Evolutionary conservation across 176 grass and related monocot genomes (phyloP).

Genomic region (Metroxylon sagu): DNA sequence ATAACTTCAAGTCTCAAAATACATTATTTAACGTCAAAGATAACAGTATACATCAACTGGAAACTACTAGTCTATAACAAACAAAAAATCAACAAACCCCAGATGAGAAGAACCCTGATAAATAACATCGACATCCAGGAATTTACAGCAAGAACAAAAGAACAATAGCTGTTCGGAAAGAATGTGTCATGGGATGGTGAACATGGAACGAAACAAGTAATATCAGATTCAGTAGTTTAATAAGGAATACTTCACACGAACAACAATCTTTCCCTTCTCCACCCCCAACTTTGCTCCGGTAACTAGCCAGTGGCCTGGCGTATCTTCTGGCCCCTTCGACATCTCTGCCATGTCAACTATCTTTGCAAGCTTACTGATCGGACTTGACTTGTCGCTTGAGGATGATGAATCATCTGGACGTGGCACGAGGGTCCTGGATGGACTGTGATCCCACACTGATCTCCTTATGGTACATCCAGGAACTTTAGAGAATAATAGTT

Average conservation of each 20-base stretch:
- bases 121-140: constrained; percentile 17
- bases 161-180: constrained; percentile 41
- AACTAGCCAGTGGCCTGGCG: constrained; percentile 88
- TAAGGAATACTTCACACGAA: constrained; percentile 94
- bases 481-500: constrained; percentile 86
- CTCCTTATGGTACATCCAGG: constrained; percentile 97
- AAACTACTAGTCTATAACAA: too few species aligned
- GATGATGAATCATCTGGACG: constrained; percentile 61
- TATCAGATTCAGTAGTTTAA: constrained; percentile 86
- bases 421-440: constrained; percentile 25
- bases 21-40: too few species aligned
- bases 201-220: constrained; percentile 39
- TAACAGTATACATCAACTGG: too few species aligned
- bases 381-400: constrained; percentile 41
- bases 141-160: constrained; percentile 44
- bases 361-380: constrained; percentile 48
- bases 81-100: too few species aligned
- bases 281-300: constrained; percentile 96
- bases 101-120: too few species aligned
- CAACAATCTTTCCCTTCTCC: constrained; percentile 81
- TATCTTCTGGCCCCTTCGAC: constrained; percentile 69
- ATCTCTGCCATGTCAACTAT: constrained; percentile 87
- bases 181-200: constrained; percentile 29
- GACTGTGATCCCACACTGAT: constrained; percentile 96
- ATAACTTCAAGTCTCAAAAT: too few species aligned